Conservation (phyloP, 768 basidiomycete species). For the Trametes cingulata region DNA sequence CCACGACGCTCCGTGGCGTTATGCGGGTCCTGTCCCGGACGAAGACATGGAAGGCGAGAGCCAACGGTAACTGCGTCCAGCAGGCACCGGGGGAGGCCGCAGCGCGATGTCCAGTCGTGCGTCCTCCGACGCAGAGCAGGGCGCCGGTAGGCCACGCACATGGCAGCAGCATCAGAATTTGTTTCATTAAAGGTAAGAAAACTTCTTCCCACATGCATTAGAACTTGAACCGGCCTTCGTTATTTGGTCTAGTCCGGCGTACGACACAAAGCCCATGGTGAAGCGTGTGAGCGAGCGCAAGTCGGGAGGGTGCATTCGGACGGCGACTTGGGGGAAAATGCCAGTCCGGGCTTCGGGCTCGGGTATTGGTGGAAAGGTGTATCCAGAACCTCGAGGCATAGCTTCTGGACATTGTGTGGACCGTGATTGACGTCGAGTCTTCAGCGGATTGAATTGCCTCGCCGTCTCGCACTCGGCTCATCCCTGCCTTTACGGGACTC, state of each 20-base stretch:
- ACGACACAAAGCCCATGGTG: neutral
- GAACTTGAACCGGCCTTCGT: neutral
- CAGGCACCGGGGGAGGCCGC: too few species aligned
- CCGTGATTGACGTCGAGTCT: constrained; percentile 20
- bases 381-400: constrained; percentile 16
- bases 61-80: neutral
- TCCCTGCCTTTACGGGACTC: neutral
- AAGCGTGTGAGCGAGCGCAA: constrained; percentile 2
- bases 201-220: constrained; percentile 5
- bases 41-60: neutral
- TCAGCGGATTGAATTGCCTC: constrained; percentile 13
- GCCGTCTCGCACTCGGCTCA: neutral
- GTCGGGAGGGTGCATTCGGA: neutral
- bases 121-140: too few species aligned
- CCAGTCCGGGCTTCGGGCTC: constrained; percentile 6
- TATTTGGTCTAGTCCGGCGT: neutral
- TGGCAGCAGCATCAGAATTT: constrained; percentile 11
- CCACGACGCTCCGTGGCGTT: constrained; percentile 10
- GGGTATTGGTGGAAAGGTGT: constrained; percentile 6
- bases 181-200: constrained; percentile 3
- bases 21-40: constrained; percentile 9
- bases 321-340: constrained; percentile 16
- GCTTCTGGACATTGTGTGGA: constrained; percentile 16
- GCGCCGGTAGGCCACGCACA: neutral
- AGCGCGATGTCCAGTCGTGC: too few species aligned